Conservation (phyloP, 495 filamentous ascomycete species). For the Niebla homalea region DNA sequence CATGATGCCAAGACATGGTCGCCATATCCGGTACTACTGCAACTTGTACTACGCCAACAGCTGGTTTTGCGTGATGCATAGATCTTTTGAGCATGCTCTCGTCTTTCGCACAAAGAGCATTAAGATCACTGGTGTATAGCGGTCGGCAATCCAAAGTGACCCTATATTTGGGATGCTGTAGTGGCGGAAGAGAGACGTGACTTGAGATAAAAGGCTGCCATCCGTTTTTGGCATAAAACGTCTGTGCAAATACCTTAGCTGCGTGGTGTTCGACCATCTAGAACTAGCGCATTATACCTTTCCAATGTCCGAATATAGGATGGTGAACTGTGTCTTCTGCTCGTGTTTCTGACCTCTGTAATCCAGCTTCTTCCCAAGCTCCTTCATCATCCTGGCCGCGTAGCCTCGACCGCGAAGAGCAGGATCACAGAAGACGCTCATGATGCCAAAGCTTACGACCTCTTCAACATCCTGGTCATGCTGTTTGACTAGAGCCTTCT, state of each 20-base stretch:
- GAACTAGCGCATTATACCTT: conserved; percentile 34
- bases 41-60: conserved; percentile 32
- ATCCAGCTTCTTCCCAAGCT: conserved; percentile 37
- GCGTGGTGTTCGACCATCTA: too few species aligned
- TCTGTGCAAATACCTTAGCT: conserved; percentile 19
- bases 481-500: conserved; percentile 48
- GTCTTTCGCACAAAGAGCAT: conserved; percentile 44
- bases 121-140: conserved; percentile 39
- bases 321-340: conserved; percentile 42
- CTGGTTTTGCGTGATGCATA: conserved; percentile 18
- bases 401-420: conserved; percentile 65
- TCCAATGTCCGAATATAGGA: conserved; percentile 90
- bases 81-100: conserved; percentile 31
- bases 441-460: conserved; percentile 63
- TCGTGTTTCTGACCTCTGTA: conserved; percentile 36
- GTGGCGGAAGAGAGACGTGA: conserved; percentile 52
- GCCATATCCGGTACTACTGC: conserved; percentile 63
- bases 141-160: conserved; percentile 6
- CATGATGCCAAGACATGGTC: conserved; percentile 72
- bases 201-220: conserved; percentile 63
- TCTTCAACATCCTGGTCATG: conserved; percentile 41
- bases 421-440: conserved; percentile 71
- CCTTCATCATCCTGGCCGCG: conserved; percentile 56
- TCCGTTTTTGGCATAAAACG: conserved; percentile 72
- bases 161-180: conserved; percentile 16